Evolutionary conservation across 768 basidiomycete species (phyloP).

Genomic region (Cytidiella melzeri): DNA sequence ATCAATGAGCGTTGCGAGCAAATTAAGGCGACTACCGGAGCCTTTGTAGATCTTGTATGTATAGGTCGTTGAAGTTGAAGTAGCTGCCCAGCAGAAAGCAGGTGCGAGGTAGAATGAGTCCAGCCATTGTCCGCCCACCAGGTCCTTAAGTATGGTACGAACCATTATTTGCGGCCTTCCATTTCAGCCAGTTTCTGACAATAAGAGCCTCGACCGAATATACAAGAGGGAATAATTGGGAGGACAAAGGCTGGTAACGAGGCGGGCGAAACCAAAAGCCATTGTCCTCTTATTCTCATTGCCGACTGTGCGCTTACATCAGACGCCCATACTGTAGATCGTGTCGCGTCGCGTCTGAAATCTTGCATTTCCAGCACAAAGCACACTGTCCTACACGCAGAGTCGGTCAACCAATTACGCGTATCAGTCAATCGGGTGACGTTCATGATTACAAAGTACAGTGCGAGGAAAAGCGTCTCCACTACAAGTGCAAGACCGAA

Average conservation of each 20-base stretch:
- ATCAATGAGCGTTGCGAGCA: background rate
- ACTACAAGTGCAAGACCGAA: too few relatives aligned
- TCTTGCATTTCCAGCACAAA: too few relatives aligned
- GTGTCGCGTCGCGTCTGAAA: too few relatives aligned
- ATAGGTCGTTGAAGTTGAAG: too few relatives aligned
- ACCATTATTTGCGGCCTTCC: background rate
- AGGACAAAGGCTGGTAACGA: background rate
- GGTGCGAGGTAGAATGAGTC: background rate
- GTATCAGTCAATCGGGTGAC: too few relatives aligned
- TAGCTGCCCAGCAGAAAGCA: background rate
- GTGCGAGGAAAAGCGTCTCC: too few relatives aligned
- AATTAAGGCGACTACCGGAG: background rate
- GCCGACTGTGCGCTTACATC: too few relatives aligned
- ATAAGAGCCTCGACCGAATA: background rate
- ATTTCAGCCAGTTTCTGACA: background rate
- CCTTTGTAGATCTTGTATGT: background rate
- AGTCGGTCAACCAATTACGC: too few relatives aligned
- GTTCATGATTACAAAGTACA: too few relatives aligned
- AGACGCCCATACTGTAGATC: too few relatives aligned
- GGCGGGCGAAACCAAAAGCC: background rate
- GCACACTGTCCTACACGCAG: too few relatives aligned
- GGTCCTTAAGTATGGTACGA: background rate
- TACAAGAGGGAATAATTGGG: background rate
- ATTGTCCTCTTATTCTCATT: background rate
- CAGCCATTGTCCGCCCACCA: background rate